Base-by-base conservation (phyloP, 2,329 filamentous ascomycete genomes). In the Colletotrichum sp. region DNA sequence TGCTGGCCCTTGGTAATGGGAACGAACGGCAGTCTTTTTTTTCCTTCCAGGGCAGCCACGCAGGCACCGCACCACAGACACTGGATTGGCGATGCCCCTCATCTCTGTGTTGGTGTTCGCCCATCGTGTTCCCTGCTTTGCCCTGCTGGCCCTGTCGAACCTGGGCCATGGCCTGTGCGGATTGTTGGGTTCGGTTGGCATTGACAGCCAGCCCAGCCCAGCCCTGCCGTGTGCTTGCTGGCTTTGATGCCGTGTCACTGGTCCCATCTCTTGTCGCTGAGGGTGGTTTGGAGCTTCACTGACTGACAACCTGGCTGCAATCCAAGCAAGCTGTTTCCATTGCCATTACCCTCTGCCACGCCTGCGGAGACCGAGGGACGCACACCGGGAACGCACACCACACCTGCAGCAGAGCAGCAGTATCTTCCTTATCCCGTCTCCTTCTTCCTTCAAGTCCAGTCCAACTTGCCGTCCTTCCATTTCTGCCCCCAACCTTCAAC, bases 331-430 rank as follows among this genome's bases (percentile, higher is more conserved):
- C 74, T 74, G 68, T 58, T 62, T 65, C 58, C 70, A 58, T 60
- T 30, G 58, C 58, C 32, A 34, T 34, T 62, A 6, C 28, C 30
- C 36, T 30, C 58, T 62, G 22, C 55, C 25, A n/a, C 55, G 61
- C 52, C 73, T 72, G 70, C 74, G 70, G 74, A 74, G 70, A 66
- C 67, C 39, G 70, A 72, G 65, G 58, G 64, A 67, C 56, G 61
- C 52, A 72, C 36, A 34, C 65, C 64, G 43, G 43, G 43, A 52
- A 52, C 43, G 43, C 52, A 72, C 36, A 48, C 65, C 64, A 69
- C 27, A 39, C 39, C 43, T 28, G 62, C 62, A 66, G 64, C 65
- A 68, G 39, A 48, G 32, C 56, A 64, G 32, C 28, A 66, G 58
- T 34, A 66, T 28, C 65, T 39, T 39, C 36, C 36, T 39, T 39